Percentiles rank a stretch among this genome's conserved stretches.
These are phyloP conservation scores for Conticribra guillardii DNA, from an alignment of 108 stramenopile species.

Conservation along the genomic window DNA sequence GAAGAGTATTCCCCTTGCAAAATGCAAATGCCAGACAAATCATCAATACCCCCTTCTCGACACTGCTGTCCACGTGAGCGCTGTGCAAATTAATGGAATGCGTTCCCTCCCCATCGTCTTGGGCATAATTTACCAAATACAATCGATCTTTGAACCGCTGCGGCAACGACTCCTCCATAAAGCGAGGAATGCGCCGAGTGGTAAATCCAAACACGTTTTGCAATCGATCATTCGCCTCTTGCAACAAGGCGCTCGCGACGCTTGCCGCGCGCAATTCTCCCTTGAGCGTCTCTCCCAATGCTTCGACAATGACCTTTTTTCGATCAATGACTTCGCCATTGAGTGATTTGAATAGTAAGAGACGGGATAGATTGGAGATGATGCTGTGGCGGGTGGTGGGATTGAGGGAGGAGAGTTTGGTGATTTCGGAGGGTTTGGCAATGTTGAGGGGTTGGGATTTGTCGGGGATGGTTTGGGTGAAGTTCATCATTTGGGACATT, in stretches of 20 bases:
- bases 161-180: slow-evolving; percentile 65
- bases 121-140: slow-evolving; percentile 66
- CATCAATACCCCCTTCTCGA: slow-evolving; percentile 79
- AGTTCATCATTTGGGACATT: slow-evolving; percentile 21
- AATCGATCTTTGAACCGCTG: slow-evolving; percentile 70
- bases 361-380: slow-evolving; percentile 58
- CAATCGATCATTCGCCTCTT: slow-evolving; percentile 65
- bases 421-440: slow-evolving; percentile 50
- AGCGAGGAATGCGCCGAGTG: slow-evolving; percentile 55
- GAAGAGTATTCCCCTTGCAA: slow-evolving; percentile 72
- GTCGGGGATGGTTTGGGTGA: slow-evolving; percentile 70
- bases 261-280: slow-evolving; percentile 52
- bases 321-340: slow-evolving; percentile 80
- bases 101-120: slow-evolving; percentile 60
- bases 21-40: slow-evolving; percentile 73
- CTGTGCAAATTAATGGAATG: slow-evolving; percentile 72
- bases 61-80: slow-evolving; percentile 48
- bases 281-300: slow-evolving; percentile 47
- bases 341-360: slow-evolving; percentile 78
- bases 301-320: slow-evolving; percentile 69
- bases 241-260: slow-evolving; percentile 16
- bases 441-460: slow-evolving; percentile 60
- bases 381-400: slow-evolving; percentile 59
- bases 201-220: slow-evolving; percentile 81
- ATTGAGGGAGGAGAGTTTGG: slow-evolving; percentile 60